Evolutionary conservation across 2,329 filamentous ascomycete species (phyloP), one percentile per base, ranked within the genome.

Genomic region (Trichoderma asperellum): DNA sequence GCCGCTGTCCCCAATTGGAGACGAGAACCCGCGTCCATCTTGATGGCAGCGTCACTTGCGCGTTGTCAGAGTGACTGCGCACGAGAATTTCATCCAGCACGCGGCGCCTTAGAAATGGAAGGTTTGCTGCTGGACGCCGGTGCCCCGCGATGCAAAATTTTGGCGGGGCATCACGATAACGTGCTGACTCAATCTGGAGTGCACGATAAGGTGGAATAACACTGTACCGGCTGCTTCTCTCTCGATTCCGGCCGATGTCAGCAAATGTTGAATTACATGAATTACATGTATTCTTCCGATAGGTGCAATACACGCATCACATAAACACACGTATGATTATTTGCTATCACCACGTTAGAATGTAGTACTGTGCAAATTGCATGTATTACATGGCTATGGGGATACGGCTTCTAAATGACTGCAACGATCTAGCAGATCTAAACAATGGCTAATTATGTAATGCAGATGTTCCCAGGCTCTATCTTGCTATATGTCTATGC

Each of bases 101-200:
- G 37, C 58, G 68, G 63, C 66, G 40, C 49, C 43, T 63, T 69
- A 56, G 37, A 34, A 59, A 68, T 68, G 70, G 63, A 57, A 68
- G 37, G 55, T 56, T 58, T 34, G 57, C 34, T 59, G 37, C 35
- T 60, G 56, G 32, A 67, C 67, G 58, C 58, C 52, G 49, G 52
- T 64, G 70, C 72, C 71, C 72, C 71, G 71, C 72, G 71, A 72
- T 65, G 65, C 65, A 73, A 43, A 72, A 72, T 67, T 72, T 73
- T 72, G 71, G 71, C 70, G 72, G 72, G 72, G 72, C 70, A 68
- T 69, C 67, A 58, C 62, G 70, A 62, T 72, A 61, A 52, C 40
- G 53, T 52, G 61, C 61, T 64, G 61, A 64, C 34, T 64, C 24
- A 64, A 43, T 56, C 6, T 10, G 4, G 58, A 40, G 34, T 55